A percentile compares a stretch with the other conserved stretches of the same genome.
These are phyloP conservation scores for Botrytis porri DNA, from an alignment of 2,329 filamentous ascomycete genomes.

Conservation along the genomic window DNA sequence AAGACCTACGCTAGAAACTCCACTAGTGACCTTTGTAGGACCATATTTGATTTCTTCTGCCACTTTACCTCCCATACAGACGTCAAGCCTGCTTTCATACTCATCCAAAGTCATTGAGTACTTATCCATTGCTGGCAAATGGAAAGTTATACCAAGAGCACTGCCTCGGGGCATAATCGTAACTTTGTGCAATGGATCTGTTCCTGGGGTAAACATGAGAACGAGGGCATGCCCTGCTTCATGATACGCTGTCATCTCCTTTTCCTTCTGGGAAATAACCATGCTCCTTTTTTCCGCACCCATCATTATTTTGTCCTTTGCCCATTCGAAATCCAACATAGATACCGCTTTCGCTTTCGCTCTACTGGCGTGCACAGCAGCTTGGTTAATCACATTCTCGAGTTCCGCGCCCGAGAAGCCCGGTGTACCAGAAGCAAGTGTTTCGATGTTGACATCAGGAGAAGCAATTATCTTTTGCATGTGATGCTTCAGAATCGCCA, in stretches of 20 bases:
- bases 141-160: slow-evolving; percentile 81
- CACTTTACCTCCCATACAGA: slow-evolving; percentile 81
- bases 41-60: slow-evolving; percentile 92
- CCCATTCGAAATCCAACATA: slow-evolving; percentile 88
- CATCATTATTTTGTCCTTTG: slow-evolving; percentile 97
- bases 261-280: slow-evolving; percentile 89
- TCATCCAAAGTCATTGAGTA: slow-evolving; percentile 85
- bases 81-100: slow-evolving; percentile 75
- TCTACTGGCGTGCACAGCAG: slow-evolving; percentile 90
- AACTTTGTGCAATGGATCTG: slow-evolving; percentile 86
- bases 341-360: slow-evolving; percentile 72
- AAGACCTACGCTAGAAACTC: slow-evolving; percentile 69
- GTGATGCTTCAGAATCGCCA: slow-evolving; percentile 91
- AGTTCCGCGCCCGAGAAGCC: slow-evolving; percentile 94
- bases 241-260: slow-evolving; percentile 91
- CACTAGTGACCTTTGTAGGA: slow-evolving; percentile 84
- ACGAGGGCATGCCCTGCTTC: slow-evolving; percentile 95
- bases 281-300: slow-evolving; percentile 88
- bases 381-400: slow-evolving; percentile 95
- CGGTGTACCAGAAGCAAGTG: slow-evolving; percentile 81
- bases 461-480: slow-evolving; percentile 84
- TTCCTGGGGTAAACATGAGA: slow-evolving; percentile 72
- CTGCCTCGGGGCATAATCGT: slow-evolving; percentile 92
- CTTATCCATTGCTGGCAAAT: slow-evolving; percentile 87
- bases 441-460: slow-evolving; percentile 75